phyloP scores from a whole-genome alignment of 352 stramenopile species.

The Globisporangium viniferum region DNA sequence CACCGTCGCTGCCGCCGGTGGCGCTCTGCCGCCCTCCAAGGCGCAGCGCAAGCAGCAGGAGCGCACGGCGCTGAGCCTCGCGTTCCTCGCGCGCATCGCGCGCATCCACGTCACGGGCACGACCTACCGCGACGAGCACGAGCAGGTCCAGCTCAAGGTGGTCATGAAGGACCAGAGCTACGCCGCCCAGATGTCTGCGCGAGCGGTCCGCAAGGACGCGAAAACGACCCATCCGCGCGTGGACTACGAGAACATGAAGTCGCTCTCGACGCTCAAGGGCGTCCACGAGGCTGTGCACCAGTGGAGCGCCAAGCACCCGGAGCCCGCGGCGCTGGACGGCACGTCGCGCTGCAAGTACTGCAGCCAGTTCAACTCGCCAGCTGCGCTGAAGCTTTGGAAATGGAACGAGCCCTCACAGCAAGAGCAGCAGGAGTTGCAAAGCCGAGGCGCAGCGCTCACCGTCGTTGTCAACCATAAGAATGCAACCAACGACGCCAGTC shows the following conservation, averaged over 20 bases:
- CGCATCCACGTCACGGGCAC: slow-evolving; percentile 7
- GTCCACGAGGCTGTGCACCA: slow-evolving; percentile 14
- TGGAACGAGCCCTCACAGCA: slow-evolving; percentile 2
- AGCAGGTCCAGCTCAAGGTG: slow-evolving; percentile 14
- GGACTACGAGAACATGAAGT: slow-evolving; percentile 11
- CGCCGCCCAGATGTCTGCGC: slow-evolving; percentile 2
- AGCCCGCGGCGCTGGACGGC: background rate
- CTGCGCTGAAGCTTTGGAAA: slow-evolving; percentile 13
- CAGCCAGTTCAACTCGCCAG: slow-evolving; percentile 12
- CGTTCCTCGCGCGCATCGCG: slow-evolving; percentile 16
- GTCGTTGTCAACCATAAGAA: slow-evolving; percentile 11
- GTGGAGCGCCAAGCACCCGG: slow-evolving; percentile 14
- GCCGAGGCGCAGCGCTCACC: slow-evolving; percentile 3
- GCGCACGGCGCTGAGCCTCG: slow-evolving; percentile 8
- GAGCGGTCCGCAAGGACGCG: slow-evolving; percentile 10
- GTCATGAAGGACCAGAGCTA: slow-evolving; percentile 9
- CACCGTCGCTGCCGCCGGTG: background rate
- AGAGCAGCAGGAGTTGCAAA: background rate
- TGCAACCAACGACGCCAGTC: background rate
- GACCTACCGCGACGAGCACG: slow-evolving; percentile 12
- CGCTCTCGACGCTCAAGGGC: slow-evolving; percentile 12
- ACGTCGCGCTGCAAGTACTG: slow-evolving; percentile 13
- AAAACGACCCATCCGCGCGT: slow-evolving; percentile 7
- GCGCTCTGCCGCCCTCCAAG: background rate
- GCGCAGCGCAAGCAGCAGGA: slow-evolving; percentile 15